Evolutionary conservation across 768 basidiomycete genomes (phyloP).

Genomic region (Cytidiella melzeri): DNA sequence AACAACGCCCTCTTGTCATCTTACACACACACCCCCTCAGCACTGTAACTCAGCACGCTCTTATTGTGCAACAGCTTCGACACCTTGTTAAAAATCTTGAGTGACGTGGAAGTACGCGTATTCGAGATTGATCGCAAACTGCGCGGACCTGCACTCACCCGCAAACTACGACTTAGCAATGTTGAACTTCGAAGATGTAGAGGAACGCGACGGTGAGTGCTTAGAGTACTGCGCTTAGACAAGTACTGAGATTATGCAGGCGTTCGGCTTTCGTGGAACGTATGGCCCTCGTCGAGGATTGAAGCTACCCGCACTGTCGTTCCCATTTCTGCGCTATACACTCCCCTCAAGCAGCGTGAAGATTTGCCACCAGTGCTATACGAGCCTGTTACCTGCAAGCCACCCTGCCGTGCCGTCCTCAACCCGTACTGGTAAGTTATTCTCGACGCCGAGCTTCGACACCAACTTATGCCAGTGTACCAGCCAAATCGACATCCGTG

Average conservation of each 20-base stretch:
- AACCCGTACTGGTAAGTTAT: slow-evolving; percentile 91
- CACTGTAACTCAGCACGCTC: background rate
- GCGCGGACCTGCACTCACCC: background rate
- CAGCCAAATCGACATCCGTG: slow-evolving; percentile 98
- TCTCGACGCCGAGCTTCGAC: background rate
- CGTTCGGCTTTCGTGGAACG: slow-evolving; percentile 96
- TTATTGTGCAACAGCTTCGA: background rate
- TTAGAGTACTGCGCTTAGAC: background rate
- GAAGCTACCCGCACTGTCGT: slow-evolving; percentile 98
- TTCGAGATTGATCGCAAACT: background rate
- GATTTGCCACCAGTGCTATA: slow-evolving; percentile 95
- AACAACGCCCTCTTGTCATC: background rate
- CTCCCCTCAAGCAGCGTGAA: slow-evolving; percentile 88
- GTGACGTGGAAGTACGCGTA: slow-evolving; percentile 8
- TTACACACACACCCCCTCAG: background rate
- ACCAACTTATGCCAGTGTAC: background rate
- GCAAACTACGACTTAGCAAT: slow-evolving; percentile 30
- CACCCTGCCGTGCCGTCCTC: slow-evolving; percentile 93
- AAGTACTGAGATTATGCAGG: slow-evolving; percentile 40
- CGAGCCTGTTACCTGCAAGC: slow-evolving; percentile 98
- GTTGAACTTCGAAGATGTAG: slow-evolving; percentile 93
- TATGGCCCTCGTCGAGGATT: slow-evolving; percentile 96
- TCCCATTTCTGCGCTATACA: slow-evolving; percentile 96
- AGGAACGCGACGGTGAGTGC: slow-evolving; percentile 88
- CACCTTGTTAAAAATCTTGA: background rate